Evolutionary conservation across 2,329 filamentous ascomycete genomes (phyloP).

Genomic region (Cryphonectria japonica): DNA sequence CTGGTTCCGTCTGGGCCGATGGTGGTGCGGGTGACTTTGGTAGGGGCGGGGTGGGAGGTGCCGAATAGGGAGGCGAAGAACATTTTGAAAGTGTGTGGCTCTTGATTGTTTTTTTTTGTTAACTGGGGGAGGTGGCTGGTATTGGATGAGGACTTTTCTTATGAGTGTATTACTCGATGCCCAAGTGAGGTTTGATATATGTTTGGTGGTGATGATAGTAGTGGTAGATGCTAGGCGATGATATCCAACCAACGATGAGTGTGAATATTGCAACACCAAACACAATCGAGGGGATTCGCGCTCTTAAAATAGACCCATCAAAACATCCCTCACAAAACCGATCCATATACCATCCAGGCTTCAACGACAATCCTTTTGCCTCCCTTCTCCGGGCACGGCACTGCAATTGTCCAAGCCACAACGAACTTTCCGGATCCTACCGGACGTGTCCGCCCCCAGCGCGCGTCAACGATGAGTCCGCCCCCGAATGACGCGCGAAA

Average conservation of each 20-base stretch:
- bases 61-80: not conserved
- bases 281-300: not conserved
- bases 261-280: not conserved
- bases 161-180: not conserved
- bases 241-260: not conserved
- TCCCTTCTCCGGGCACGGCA: not conserved
- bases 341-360: not conserved
- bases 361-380: not conserved
- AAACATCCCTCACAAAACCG: not conserved
- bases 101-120: not conserved
- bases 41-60: not conserved
- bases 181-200: not conserved
- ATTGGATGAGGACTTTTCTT: not conserved
- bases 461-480: not conserved
- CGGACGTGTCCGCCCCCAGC: not conserved
- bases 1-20: not conserved
- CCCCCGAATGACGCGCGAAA: not conserved
- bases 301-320: not conserved
- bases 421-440: not conserved
- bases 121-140: not conserved
- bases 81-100: not conserved
- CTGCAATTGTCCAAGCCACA: not conserved
- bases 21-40: slow-evolving; percentile 7
- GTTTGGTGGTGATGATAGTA: not conserved
- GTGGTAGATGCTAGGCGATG: not conserved